Base-by-base conservation (phyloP, 805 yeast genomes). In the Scheffersomyces coipomensis region DNA sequence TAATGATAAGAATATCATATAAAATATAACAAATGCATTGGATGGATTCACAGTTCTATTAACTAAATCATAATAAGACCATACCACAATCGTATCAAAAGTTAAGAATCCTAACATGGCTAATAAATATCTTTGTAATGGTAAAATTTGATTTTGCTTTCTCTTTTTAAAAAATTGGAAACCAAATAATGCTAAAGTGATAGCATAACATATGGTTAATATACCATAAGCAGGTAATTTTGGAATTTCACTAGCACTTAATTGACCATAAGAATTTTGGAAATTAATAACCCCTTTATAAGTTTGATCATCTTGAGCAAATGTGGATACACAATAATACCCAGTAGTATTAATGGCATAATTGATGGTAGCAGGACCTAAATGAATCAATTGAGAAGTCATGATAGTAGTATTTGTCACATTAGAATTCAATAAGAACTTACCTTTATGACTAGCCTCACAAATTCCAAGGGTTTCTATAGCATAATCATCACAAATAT, bases 241-340 rank as follows among this genome's bases (percentile, higher is more conserved):
- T 21, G 98, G 96, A 49, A 88, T 84, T 59, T 93, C 96, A 25
- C 90, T 72, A 4, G 96, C 99, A 23, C 95, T 79, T 41, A 93
- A 69, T 43, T 87, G 78, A 41, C 99, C 99, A 62, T 78, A 93
- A 3, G 98, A 86, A 64, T 90, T 93, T 67, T 88, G 93, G 65
- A 88, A 93, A 51, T 83, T 83, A 32, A 85, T 84, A n/a, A 66
- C 62, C 12, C 91, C 85, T 36, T 72, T 60, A 62, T 83, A 93
- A 16, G 67, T 69, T 32, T 59, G 58, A 34, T 56, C 57, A 13
- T 60, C 49, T 18, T 76, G 65, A 18, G 79, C 71, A 47, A 71
- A 79, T 0, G 95, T 83, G 2, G 89, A 81, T 30, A 91, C 85
- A 69, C 99, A 93, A 65, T 90, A 93, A 62, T 85, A 93, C 5